These are phyloP conservation scores for Aspergillus unguis DNA, from an alignment of 2,329 filamentous ascomycete genomes.

Conservation along the genomic window DNA sequence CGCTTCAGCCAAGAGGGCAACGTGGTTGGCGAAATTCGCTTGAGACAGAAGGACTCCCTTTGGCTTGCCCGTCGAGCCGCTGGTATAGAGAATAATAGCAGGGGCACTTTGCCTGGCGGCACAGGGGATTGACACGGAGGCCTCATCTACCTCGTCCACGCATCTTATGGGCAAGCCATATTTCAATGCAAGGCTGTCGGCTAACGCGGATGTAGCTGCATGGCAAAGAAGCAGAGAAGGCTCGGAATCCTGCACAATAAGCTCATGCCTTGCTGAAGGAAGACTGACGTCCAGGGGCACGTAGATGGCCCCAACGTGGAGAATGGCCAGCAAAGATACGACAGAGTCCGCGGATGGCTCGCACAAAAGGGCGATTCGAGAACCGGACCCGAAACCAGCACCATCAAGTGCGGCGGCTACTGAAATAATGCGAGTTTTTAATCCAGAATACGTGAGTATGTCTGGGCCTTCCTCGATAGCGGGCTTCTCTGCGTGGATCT, in stretches of 20 bases:
- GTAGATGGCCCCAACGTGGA: background rate
- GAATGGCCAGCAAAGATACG: background rate
- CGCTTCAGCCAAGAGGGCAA: background rate
- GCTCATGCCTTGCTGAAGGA: conserved; percentile 22
- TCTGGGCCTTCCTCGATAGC: too few relatives aligned
- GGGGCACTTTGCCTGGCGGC: too few relatives aligned
- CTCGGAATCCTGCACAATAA: conserved; percentile 19
- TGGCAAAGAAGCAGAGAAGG: conserved; percentile 7
- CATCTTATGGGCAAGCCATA: too few relatives aligned
- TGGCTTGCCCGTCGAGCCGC: conserved; percentile 8
- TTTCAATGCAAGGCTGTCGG: background rate
- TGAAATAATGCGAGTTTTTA: too few relatives aligned
- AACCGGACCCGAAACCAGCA: background rate
- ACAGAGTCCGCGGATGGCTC: background rate
- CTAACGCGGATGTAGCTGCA: conserved; percentile 4
- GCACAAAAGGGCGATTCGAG: background rate
- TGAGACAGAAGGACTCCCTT: conserved; percentile 9
- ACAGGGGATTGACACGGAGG: too few relatives aligned
- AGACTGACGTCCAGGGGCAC: conserved; percentile 12
- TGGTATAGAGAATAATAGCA: conserved; percentile 10
- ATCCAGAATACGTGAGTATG: too few relatives aligned
- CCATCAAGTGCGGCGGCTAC: too few relatives aligned
- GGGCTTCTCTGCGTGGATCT: too few relatives aligned
- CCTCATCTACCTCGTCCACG: too few relatives aligned
- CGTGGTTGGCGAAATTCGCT: background rate